Conservation (phyloP, 148 eudicot genomes). For the Chenopodium suecicum region DNA sequence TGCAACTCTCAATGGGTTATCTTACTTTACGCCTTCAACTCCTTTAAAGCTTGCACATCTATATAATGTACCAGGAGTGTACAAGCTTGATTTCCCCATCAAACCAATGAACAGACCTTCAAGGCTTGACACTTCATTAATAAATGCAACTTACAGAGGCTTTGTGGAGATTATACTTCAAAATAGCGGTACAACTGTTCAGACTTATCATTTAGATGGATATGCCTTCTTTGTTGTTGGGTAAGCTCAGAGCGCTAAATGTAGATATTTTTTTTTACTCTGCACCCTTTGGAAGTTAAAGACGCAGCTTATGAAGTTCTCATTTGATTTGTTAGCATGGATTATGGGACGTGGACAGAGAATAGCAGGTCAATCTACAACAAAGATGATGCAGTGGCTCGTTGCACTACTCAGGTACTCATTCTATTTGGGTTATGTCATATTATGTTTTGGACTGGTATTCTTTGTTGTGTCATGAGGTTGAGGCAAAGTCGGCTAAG, state of each 20-base stretch:
- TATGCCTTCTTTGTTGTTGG: conserved; percentile 95
- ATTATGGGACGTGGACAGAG: conserved; percentile 88
- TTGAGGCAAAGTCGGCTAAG: background rate
- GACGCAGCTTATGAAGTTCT: conserved; percentile 8
- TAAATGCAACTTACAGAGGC: conserved; percentile 85
- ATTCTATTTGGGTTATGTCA: background rate
- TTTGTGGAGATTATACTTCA: conserved; percentile 91
- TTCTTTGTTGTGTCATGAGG: background rate
- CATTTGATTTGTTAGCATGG: conserved; percentile 57
- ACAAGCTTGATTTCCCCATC: conserved; percentile 89
- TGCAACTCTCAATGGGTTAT: conserved; percentile 82
- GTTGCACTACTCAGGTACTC: conserved; percentile 71
- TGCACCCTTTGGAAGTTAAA: conserved; percentile 1
- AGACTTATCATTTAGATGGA: conserved; percentile 93
- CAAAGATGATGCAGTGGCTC: conserved; percentile 97
- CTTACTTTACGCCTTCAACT: conserved; percentile 79
- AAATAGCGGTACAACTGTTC: conserved; percentile 68
- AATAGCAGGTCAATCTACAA: conserved; percentile 80
- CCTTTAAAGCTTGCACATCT: conserved; percentile 89
- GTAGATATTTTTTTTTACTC: background rate
- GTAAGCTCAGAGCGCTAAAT: conserved; percentile 40
- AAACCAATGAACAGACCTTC: conserved; percentile 78
- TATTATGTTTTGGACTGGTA: background rate
- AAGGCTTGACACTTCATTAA: conserved; percentile 78
- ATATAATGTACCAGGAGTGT: conserved; percentile 71